These are phyloP conservation scores for Margaritispora aquatica DNA, from an alignment of 495 filamentous ascomycete genomes.

Conservation along the genomic window DNA sequence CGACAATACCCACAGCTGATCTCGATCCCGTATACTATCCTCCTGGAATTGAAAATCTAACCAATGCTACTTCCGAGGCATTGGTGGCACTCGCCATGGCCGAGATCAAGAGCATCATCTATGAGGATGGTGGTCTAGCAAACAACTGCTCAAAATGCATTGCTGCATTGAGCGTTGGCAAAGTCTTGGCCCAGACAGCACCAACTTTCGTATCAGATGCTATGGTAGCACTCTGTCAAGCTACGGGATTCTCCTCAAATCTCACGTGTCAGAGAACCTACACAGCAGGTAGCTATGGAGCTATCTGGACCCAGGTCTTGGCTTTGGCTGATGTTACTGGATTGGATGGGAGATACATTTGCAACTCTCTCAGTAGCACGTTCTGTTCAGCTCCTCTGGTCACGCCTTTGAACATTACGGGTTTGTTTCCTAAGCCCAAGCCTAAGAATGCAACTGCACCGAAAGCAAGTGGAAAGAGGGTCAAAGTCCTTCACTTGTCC, in stretches of 20 bases:
- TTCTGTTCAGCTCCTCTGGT: constrained; percentile 43
- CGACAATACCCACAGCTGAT: constrained; percentile 41
- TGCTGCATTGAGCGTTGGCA: constrained; percentile 41
- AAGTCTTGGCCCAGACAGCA: constrained; percentile 41
- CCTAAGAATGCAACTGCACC: constrained; percentile 37
- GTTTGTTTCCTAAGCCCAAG: constrained; percentile 50
- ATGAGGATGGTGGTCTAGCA: constrained; percentile 25
- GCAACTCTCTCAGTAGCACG: constrained; percentile 38
- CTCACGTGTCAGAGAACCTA: constrained; percentile 40
- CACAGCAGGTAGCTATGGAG: constrained; percentile 40
- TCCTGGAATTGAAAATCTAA: constrained; percentile 33
- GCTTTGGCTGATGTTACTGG: constrained; percentile 47
- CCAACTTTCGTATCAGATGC: constrained; percentile 42
- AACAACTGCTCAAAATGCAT: constrained; percentile 48
- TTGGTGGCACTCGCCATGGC: constrained; percentile 33
- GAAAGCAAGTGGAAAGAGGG: constrained; percentile 40
- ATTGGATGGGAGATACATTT: constrained; percentile 53
- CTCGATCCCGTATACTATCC: constrained; percentile 47
- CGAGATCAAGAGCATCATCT: constrained; percentile 42
- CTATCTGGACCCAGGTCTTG: constrained; percentile 52
- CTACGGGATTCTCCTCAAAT: constrained; percentile 35
- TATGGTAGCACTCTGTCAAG: constrained; percentile 44
- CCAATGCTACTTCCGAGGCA: constrained; percentile 30
- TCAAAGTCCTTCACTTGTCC: constrained; percentile 55
- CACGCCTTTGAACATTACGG: constrained; percentile 35